Evolutionary conservation across 2,329 filamentous ascomycete genomes (phyloP), one percentile per base, ranked within the genome.

Genomic region (Scortechinia acanthostroma): DNA sequence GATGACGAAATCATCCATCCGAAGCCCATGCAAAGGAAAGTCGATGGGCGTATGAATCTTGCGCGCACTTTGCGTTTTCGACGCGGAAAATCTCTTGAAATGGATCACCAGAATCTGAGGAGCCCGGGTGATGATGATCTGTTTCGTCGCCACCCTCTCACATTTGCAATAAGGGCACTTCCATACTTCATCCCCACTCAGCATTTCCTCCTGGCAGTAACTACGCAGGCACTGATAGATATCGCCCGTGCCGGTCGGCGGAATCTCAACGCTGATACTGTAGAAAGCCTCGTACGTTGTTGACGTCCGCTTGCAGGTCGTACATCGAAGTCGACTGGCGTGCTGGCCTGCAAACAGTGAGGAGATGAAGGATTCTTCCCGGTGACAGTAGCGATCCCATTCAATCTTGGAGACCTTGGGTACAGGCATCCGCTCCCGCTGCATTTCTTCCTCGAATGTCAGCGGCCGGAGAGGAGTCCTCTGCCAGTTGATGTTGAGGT

Each of bases 261-360:
- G 78, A 21, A 84, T 83, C 51, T 83, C 80, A 2, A 83, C 73
- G 47, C 73, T 78, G 53, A 84, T 75, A 53, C 73, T 76, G 63
- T 77, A 81, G 58, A 83, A 83, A 3, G 77, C 75, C 53, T 84
- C 80, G 53, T 80, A 83, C 2, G 77, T 83, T 0, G 80, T 83
- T 25, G 74, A 80, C 0, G 79, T 83, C 35, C 71, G 69, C 33
- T 68, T 68, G 54, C 80, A 84, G 15, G 73, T 75, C 6, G 71
- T 71, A 55, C 80, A 84, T 4, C 69, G 70, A 2, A 83, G 63
- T 43, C 73, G 71, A 30, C 76, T 80, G 16, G 77, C 76, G 55
- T 82, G 76, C 53, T 84, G 80, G 2, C 80, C 80, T 0, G 75
- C 79, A 57, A 84, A 83, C 4, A 83, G 65, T 5, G 72, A 72